These are phyloP conservation scores for Penicillium herquei DNA, from an alignment of 495 filamentous ascomycete species.

Conservation along the genomic window DNA sequence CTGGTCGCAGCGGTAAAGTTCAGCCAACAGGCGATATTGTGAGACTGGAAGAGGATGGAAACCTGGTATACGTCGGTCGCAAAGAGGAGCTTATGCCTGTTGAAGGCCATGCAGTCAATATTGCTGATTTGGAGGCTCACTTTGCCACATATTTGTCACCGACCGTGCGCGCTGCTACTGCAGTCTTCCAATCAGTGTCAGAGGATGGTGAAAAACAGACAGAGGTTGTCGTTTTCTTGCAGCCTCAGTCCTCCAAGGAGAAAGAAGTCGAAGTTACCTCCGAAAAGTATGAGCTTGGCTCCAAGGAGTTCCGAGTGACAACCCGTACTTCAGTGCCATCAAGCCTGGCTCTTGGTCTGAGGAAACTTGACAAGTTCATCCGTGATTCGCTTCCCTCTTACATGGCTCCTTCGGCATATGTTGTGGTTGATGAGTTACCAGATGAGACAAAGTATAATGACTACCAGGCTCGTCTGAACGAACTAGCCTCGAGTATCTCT, in stretches of 20 bases:
- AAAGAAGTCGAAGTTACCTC: conserved; percentile 22
- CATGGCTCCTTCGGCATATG: conserved; percentile 39
- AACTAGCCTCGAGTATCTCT: conserved; percentile 27
- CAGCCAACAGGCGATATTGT: conserved; percentile 37
- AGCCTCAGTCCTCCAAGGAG: conserved; percentile 20
- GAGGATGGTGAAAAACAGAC: conserved; percentile 4
- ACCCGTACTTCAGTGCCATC: conserved; percentile 9
- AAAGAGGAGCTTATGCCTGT: conserved; percentile 30
- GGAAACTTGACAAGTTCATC: conserved; percentile 36
- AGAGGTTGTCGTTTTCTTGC: conserved; percentile 31
- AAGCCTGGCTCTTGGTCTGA: conserved; percentile 26
- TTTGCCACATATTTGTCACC: conserved; percentile 27
- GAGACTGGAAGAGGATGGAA: conserved; percentile 27
- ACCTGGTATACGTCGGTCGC: conserved; percentile 28
- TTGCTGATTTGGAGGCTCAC: conserved; percentile 31
- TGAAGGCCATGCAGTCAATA: conserved; percentile 37
- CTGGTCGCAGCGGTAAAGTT: conserved; percentile 28
- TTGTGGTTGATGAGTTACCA: conserved; percentile 33
- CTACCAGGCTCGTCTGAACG: conserved; percentile 20
- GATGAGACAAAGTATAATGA: conserved; percentile 20
- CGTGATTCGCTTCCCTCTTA: conserved; percentile 38
- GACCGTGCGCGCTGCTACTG: conserved; percentile 23
- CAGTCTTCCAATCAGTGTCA: conserved; percentile 16
- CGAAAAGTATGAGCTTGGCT: conserved; percentile 16
- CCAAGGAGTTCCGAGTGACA: conserved; percentile 1